Evolutionary conservation across 2,329 filamentous ascomycete species (phyloP).

Genomic region (Trichoderma sp.): DNA sequence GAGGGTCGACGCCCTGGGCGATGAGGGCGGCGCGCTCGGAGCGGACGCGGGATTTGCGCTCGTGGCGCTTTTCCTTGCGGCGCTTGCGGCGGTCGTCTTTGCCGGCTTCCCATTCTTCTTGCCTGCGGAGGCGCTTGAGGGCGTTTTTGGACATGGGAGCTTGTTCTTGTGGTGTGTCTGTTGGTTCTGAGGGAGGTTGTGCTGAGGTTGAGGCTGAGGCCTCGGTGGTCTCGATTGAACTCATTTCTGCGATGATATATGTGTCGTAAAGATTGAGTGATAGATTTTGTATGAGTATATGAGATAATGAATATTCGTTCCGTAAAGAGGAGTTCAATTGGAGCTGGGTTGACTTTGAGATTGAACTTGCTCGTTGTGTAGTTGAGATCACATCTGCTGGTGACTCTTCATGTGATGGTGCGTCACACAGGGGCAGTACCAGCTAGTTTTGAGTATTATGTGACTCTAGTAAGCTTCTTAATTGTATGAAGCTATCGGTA

Average conservation of each 20-base stretch:
- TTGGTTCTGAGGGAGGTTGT: not conserved
- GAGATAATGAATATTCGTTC: too few species aligned
- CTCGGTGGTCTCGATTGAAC: not conserved
- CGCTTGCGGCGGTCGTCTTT: conserved; percentile 56
- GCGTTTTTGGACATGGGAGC: conserved; percentile 74
- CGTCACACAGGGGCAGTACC: not conserved
- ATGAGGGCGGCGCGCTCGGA: conserved; percentile 49
- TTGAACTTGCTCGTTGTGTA: not conserved
- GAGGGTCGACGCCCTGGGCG: conserved; percentile 46
- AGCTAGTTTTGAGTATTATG: not conserved
- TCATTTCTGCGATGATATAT: not conserved
- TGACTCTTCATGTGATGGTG: not conserved
- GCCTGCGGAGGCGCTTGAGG: conserved; percentile 71
- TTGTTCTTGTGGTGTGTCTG: not conserved
- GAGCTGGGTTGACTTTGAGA: not conserved
- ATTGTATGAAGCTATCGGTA: too few species aligned
- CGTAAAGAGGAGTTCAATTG: not conserved
- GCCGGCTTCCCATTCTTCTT: conserved; percentile 72
- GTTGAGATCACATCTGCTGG: not conserved
- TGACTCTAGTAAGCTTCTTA: too few species aligned
- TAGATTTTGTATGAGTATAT: not conserved
- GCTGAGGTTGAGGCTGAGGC: not conserved
- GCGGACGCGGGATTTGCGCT: conserved; percentile 47
- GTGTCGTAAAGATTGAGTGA: not conserved
- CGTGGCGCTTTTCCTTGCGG: conserved; percentile 54